phyloP scores from a whole-genome alignment of 2,329 filamentous ascomycete species.

The Stylonectria norvegica region DNA sequence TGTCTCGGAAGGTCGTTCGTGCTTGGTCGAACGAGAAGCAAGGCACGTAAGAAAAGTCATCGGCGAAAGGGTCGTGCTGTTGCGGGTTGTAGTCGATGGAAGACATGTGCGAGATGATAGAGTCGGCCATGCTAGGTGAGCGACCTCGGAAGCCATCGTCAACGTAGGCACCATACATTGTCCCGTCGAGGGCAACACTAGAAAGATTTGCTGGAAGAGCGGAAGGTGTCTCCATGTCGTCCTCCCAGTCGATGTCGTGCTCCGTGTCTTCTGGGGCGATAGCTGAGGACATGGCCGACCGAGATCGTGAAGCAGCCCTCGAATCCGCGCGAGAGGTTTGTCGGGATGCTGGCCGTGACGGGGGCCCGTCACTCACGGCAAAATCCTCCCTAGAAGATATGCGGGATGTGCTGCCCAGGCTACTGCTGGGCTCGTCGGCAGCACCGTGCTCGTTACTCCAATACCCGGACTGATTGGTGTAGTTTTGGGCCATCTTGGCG shows the following conservation, averaged over 20 bases:
- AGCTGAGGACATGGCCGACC: conserved; percentile 43
- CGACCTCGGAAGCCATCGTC: conserved; percentile 61
- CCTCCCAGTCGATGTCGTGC: conserved; percentile 39
- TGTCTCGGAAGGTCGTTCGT: conserved; percentile 84
- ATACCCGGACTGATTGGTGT: conserved; percentile 56
- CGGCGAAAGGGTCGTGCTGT: conserved; percentile 66
- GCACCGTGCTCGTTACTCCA: conserved; percentile 85
- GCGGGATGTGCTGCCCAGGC: conserved; percentile 38
- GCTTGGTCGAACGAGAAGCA: conserved; percentile 85
- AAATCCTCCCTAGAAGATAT: conserved; percentile 42
- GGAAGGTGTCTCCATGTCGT: conserved; percentile 53
- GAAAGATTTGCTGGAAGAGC: conserved; percentile 52
- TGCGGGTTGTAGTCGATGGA: conserved; percentile 57
- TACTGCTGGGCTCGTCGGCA: conserved; percentile 49
- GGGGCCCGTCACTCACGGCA: conserved; percentile 32
- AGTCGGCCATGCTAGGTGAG: conserved; percentile 78
- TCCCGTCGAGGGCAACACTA: conserved; percentile 65
- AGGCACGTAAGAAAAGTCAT: conserved; percentile 90
- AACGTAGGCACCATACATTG: conserved; percentile 69
- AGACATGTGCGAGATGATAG: conserved; percentile 67
- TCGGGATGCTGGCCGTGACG: conserved; percentile 39
- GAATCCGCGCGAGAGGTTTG: conserved; percentile 42
- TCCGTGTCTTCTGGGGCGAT: conserved; percentile 35
- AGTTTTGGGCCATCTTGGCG: conserved; percentile 49
- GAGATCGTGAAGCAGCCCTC: conserved; percentile 44